phyloP scores from a whole-genome alignment of 2,329 filamentous ascomycete species.

The Colletotrichum coccodes region DNA sequence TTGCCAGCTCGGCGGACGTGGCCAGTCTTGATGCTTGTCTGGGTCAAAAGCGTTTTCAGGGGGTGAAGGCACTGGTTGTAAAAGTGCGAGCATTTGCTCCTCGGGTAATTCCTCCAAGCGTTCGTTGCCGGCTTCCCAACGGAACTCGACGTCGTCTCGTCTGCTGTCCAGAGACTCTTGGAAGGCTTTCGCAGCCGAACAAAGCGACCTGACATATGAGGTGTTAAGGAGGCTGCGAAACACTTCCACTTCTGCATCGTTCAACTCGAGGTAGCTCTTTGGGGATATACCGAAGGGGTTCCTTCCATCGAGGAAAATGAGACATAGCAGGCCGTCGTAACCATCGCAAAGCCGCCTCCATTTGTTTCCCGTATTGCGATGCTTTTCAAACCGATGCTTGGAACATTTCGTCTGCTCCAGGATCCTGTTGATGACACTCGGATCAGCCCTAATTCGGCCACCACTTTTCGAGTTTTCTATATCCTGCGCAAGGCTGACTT shows the following conservation, averaged over 20 bases:
- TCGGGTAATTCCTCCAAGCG: not conserved
- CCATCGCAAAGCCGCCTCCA: not conserved
- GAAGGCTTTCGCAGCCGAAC: not conserved
- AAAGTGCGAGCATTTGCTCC: not conserved
- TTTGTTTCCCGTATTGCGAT: not conserved
- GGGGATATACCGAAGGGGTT: not conserved
- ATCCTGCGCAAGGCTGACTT: not conserved
- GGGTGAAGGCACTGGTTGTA: not conserved
- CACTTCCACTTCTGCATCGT: not conserved
- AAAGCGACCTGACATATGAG: not conserved
- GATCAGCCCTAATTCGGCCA: not conserved
- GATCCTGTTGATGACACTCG: not conserved
- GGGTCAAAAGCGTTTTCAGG: not conserved
- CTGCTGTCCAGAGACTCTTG: not conserved
- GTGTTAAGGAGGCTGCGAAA: not conserved
- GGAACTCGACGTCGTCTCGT: not conserved
- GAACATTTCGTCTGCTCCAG: not conserved
- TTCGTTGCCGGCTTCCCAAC: not conserved
- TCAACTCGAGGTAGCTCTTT: not conserved
- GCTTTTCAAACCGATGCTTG: not conserved
- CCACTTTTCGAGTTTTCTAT: not conserved
- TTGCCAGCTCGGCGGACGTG: not conserved
- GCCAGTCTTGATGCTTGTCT: not conserved
- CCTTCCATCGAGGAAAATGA: not conserved
- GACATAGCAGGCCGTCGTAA: not conserved